Evolutionary conservation across 169 alveolate species (phyloP), one percentile per base, ranked within the genome.

Genomic region (Besnoitia besnoiti): DNA sequence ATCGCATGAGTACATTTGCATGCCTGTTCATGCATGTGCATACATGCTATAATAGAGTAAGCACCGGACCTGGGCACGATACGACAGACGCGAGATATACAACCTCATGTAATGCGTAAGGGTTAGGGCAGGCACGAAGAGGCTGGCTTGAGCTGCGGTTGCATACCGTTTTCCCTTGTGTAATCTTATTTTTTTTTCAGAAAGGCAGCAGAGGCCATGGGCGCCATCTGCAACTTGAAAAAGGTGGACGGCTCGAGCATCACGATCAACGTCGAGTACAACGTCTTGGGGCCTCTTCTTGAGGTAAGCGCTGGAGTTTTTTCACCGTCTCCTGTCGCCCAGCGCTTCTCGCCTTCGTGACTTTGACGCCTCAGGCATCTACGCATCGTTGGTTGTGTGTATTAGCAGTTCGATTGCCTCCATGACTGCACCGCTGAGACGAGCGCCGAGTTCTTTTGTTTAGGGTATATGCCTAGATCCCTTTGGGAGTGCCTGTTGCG

Each of bases 221-320:
- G 95, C 14, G 94, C 92, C 46, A 90, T 94, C 33, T 82, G 95
- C 67, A 89, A 90, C 44, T 50, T 91, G 35, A 79, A 39, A 47
- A 37, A 77, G 35, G 50, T 44, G 16, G 94, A 92, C 50, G 94
- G 94, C 61, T 47, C 88, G 50, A 35, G 91, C 42, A 59, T 91
- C 30, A 92, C 94, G 16, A 79, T 93, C 39, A 95, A 95, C 55
- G 96, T 95, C 21, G 96, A 95, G 85, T 98, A 98, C 95, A 98
- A 98, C 94, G 97, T 97, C 91, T 93, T 98, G n/a, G 99, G 96
- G 37, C 95, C 98, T 59, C 96, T 98, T 27, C 96, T 97, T 21
- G 50, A 90, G 90, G 93, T 90, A 50, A 42, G 30, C 33, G 10
- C 40, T 49, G 24, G 7, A 49, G 7, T 16, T 49, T 16, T 7